A percentile compares a stretch with the other conserved stretches of the same genome.
phyloP scores from a whole-genome alignment of 129 eudicot species.

The Pittosporum tobira region DNA sequence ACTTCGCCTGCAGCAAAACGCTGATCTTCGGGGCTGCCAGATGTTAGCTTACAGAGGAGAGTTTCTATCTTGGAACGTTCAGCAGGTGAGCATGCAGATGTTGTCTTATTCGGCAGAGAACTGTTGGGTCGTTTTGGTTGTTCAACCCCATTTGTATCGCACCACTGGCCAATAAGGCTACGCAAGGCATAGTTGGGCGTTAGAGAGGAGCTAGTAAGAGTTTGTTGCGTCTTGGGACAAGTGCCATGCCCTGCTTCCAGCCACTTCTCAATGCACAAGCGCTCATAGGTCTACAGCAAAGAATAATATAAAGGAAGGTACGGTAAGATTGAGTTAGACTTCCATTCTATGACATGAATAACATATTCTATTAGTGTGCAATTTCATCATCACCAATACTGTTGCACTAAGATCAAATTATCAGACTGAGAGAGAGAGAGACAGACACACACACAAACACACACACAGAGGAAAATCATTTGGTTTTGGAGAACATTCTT shows the following conservation, averaged over 20 bases:
- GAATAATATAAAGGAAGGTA: background rate
- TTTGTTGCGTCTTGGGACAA: constrained; percentile 89
- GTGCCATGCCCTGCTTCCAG: constrained; percentile 75
- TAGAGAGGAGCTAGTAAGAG: constrained; percentile 42
- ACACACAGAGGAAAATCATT: background rate
- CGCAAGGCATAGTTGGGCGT: constrained; percentile 87
- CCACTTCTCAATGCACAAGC: constrained; percentile 83
- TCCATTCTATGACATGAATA: background rate
- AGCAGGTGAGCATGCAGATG: constrained; percentile 70
- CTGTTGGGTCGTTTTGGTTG: constrained; percentile 57
- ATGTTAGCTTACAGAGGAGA: constrained; percentile 57
- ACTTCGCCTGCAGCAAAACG: constrained; percentile 78
- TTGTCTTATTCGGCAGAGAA: constrained; percentile 28
- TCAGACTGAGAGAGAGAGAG: background rate
- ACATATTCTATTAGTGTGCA: background rate
- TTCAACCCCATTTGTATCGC: constrained; percentile 70
- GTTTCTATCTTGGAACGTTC: constrained; percentile 65
- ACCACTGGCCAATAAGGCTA: constrained; percentile 91
- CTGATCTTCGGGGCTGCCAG: constrained; percentile 58
- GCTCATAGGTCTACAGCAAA: constrained; percentile 71
- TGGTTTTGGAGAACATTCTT: background rate
- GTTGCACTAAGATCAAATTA: background rate
- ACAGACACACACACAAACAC: too few relatives aligned
- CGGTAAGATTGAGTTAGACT: background rate
- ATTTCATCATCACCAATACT: background rate